Percentiles rank a stretch among this genome's conserved stretches.
phyloP scores from a whole-genome alignment of 495 filamentous ascomycete genomes.

The Glutinoglossum americanum region DNA sequence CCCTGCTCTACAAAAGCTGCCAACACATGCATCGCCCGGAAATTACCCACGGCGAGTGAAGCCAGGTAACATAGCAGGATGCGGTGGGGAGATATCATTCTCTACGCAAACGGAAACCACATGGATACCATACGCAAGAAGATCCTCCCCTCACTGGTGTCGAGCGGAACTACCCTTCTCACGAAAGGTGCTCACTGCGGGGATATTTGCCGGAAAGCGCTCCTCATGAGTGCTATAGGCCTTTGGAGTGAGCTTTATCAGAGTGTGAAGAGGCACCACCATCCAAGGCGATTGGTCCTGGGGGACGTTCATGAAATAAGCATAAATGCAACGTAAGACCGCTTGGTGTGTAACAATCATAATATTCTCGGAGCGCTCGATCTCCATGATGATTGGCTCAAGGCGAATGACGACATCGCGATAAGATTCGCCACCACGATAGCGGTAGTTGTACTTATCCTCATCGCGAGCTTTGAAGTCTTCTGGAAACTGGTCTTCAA shows the following conservation, averaged over 20 bases:
- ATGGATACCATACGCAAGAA: neutral
- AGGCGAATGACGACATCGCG: constrained; percentile 94
- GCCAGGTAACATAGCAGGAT: no score
- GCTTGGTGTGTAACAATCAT: constrained; percentile 97
- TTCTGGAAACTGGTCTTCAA: constrained; percentile 73
- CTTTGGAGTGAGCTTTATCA: constrained; percentile 86
- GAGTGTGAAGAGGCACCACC: constrained; percentile 78
- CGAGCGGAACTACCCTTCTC: constrained; percentile 30
- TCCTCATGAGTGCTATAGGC: constrained; percentile 87
- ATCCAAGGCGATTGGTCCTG: constrained; percentile 95
- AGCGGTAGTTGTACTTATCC: constrained; percentile 98
- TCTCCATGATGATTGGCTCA: constrained; percentile 98
- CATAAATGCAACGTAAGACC: constrained; percentile 88
- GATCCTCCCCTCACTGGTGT: neutral
- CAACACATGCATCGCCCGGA: neutral
- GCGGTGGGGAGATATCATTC: neutral
- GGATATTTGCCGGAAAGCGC: constrained; percentile 70
- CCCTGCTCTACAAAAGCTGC: no score
- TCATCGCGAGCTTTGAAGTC: constrained; percentile 89
- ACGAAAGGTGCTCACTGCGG: constrained; percentile 84
- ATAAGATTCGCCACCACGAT: constrained; percentile 90
- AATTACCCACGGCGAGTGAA: no score
- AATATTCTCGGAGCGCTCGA: constrained; percentile 88
- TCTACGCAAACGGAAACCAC: neutral
- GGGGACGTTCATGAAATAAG: constrained; percentile 92